Evolutionary conservation across 371 early-diverging fungal species (phyloP).

Genomic region (Actinomucor elegans): DNA sequence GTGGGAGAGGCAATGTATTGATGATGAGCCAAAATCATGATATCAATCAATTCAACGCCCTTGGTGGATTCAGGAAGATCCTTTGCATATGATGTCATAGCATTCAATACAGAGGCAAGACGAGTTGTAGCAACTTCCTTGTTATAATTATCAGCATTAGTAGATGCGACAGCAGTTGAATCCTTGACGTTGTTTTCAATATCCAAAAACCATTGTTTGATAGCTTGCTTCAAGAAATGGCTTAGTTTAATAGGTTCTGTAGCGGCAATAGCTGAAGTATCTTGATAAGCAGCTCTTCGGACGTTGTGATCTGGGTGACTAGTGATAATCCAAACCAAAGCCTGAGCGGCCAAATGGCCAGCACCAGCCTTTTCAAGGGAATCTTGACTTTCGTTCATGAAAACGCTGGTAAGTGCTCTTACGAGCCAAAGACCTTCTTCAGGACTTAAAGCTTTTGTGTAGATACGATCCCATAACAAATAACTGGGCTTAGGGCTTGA

Average conservation of each 20-base stretch:
- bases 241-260: conserved; percentile 39
- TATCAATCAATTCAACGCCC: conserved; percentile 57
- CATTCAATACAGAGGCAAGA: conserved; percentile 63
- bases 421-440: conserved; percentile 78
- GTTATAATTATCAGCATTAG: conserved; percentile 52
- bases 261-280: conserved; percentile 40
- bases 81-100: conserved; percentile 54
- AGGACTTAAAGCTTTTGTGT: conserved; percentile 66
- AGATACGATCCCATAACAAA: conserved; percentile 81
- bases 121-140: conserved; percentile 46
- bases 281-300: conserved; percentile 50
- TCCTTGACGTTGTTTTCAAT: conserved; percentile 52
- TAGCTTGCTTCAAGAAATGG: conserved; percentile 43
- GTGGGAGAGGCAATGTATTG: conserved; percentile 65
- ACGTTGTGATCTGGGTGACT: conserved; percentile 54
- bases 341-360: conserved; percentile 36
- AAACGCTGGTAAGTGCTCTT: conserved; percentile 57
- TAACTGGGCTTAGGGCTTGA: conserved; percentile 66
- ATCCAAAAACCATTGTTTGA: conserved; percentile 59
- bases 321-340: conserved; percentile 56
- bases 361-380: conserved; percentile 41
- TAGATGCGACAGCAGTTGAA: conserved; percentile 52
- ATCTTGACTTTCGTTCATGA: conserved; percentile 30
- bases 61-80: conserved; percentile 37
- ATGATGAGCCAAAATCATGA: conserved; percentile 75